These are phyloP conservation scores for Starmerella stigmatis DNA, from an alignment of 805 yeast species.

Conservation along the genomic window DNA sequence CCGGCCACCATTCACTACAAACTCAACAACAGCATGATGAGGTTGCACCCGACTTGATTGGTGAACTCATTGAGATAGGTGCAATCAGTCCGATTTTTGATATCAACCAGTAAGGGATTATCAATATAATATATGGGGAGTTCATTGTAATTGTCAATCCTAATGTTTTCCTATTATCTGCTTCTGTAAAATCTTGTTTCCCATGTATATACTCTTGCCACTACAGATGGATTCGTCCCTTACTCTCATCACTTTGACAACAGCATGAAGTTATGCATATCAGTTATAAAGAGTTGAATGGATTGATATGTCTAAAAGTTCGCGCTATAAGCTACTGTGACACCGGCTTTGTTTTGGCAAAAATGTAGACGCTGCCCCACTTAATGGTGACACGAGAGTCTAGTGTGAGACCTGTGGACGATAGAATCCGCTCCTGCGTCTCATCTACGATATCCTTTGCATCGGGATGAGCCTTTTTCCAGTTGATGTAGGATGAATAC, in stretches of 20 bases:
- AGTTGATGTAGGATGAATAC: slow-evolving; percentile 57
- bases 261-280: too few species aligned
- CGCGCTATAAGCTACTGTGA: too few species aligned
- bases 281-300: too few species aligned
- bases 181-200: not conserved
- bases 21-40: slow-evolving; percentile 7
- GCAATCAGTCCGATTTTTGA: slow-evolving; percentile 29
- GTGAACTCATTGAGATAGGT: slow-evolving; percentile 31
- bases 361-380: slow-evolving; percentile 39
- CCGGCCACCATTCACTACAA: not conserved
- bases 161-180: too few species aligned
- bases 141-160: too few species aligned
- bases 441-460: slow-evolving; percentile 41
- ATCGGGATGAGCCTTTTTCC: slow-evolving; percentile 40
- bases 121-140: not conserved
- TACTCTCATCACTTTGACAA: too few species aligned
- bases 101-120: not conserved
- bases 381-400: slow-evolving; percentile 35
- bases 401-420: slow-evolving; percentile 41
- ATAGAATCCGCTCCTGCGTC: slow-evolving; percentile 38
- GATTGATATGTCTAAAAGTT: too few species aligned
- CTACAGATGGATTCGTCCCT: too few species aligned
- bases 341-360: slow-evolving; percentile 9
- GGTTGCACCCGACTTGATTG: slow-evolving; percentile 27
- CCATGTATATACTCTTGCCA: too few species aligned